Evolutionary conservation across 2,329 filamentous ascomycete genomes (phyloP).

Genomic region (Scedosporium minutisporum): DNA sequence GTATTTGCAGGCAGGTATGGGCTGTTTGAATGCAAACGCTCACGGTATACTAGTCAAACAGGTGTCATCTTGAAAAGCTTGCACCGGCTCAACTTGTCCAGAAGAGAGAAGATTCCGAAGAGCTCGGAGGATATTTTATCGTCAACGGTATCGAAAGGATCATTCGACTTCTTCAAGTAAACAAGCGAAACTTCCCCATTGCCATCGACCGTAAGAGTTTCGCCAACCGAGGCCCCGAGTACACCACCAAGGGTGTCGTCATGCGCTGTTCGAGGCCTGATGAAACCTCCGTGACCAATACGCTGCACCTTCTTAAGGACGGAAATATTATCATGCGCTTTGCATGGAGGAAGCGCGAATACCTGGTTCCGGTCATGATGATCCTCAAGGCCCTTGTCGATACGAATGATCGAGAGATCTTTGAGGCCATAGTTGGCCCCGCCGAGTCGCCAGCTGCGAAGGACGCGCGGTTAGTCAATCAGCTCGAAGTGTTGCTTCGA

Average conservation of each 20-base stretch:
- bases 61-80: slow-evolving; percentile 81
- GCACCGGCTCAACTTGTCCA: slow-evolving; percentile 74
- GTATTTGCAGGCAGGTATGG: neutral
- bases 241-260: slow-evolving; percentile 84
- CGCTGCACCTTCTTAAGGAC: slow-evolving; percentile 89
- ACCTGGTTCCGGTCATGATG: slow-evolving; percentile 93
- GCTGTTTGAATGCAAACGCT: neutral
- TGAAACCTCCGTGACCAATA: slow-evolving; percentile 95
- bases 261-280: slow-evolving; percentile 91
- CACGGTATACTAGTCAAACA: slow-evolving; percentile 55
- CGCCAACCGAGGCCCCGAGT: slow-evolving; percentile 73
- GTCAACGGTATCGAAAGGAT: slow-evolving; percentile 98
- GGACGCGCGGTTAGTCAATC: slow-evolving; percentile 90
- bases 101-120: slow-evolving; percentile 89
- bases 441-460: slow-evolving; percentile 66
- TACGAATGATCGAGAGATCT: slow-evolving; percentile 94
- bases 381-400: slow-evolving; percentile 89
- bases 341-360: slow-evolving; percentile 96
- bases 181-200: slow-evolving; percentile 88
- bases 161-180: slow-evolving; percentile 83
- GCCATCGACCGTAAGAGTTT: slow-evolving; percentile 89
- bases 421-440: slow-evolving; percentile 79
- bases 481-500: slow-evolving; percentile 80
- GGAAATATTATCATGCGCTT: slow-evolving; percentile 96
- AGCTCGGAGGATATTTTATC: slow-evolving; percentile 92